phyloP scores from a whole-genome alignment of 306 rosid species.

The Myrica gale region DNA sequence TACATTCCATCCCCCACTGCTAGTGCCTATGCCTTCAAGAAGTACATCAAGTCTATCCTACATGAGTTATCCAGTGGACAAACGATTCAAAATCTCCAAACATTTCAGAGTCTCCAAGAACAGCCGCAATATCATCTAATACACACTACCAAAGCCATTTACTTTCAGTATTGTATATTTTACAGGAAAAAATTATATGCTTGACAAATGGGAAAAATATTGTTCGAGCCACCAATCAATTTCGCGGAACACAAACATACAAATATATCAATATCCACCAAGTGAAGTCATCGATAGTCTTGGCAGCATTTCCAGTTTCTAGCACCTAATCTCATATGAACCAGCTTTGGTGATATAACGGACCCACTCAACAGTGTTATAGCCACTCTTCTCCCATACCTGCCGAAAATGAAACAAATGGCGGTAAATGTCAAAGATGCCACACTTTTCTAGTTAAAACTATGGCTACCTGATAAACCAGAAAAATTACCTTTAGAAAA shows the following conservation, averaged over 20 bases:
- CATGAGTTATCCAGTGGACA: too few species aligned
- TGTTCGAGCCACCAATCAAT: not conserved
- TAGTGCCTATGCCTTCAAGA: too few species aligned
- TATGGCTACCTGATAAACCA: not conserved
- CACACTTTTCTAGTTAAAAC: not conserved
- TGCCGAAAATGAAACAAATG: conserved; percentile 26
- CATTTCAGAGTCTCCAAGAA: not conserved
- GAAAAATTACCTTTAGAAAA: conserved; percentile 71
- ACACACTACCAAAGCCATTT: not conserved
- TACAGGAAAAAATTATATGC: conserved; percentile 4
- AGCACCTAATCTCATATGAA: conserved; percentile 90
- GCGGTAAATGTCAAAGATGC: not conserved
- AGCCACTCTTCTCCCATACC: conserved; percentile 99
- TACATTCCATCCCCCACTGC: too few species aligned
- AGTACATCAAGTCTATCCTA: too few species aligned
- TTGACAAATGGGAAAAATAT: not conserved
- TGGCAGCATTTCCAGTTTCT: conserved; percentile 33
- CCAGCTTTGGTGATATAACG: conserved; percentile 96
- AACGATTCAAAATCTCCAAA: too few species aligned
- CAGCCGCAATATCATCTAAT: not conserved
- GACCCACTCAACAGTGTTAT: conserved; percentile 99
- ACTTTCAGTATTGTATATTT: not conserved
- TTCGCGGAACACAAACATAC: not conserved
- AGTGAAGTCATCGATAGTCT: conserved; percentile 13
- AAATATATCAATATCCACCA: conserved; percentile 24